Percentiles rank a stretch among this genome's conserved stretches.
These are phyloP conservation scores for Anisogramma anomala DNA, from an alignment of 2,329 filamentous ascomycete species.

Conservation along the genomic window DNA sequence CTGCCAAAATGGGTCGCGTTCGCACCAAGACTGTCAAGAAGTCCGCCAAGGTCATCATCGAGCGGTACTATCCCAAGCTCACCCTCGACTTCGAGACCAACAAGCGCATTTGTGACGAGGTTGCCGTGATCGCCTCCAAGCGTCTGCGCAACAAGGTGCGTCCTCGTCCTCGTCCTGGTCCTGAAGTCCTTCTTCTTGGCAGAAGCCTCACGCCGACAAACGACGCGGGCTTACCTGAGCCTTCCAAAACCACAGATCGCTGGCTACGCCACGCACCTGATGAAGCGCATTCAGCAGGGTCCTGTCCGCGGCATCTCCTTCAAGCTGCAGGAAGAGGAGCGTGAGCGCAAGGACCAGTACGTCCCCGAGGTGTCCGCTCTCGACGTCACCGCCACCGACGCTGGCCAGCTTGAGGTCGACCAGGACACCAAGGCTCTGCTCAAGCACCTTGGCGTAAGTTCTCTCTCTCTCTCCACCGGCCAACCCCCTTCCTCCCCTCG, in stretches of 20 bases:
- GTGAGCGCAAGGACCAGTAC: constrained; percentile 99
- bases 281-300: constrained; percentile 99
- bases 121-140: constrained; percentile 98
- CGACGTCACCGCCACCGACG: constrained; percentile 90
- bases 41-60: constrained; percentile 98
- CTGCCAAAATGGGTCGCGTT: constrained; percentile 59
- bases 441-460: constrained; percentile 95
- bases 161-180: too few relatives aligned
- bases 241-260: constrained; percentile 55
- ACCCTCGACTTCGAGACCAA: constrained; percentile 99
- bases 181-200: background rate
- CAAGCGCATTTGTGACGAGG: constrained; percentile 99
- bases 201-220: too few relatives aligned
- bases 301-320: constrained; percentile 99
- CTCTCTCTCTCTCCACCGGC: background rate
- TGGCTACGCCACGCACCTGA: constrained; percentile 95
- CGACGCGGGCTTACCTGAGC: too few relatives aligned
- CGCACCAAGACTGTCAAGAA: constrained; percentile 61
- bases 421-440: constrained; percentile 97
- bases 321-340: constrained; percentile 99
- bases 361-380: constrained; percentile 97
- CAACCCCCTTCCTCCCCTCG: background rate
- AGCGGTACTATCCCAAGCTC: constrained; percentile 94
- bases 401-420: constrained; percentile 88
- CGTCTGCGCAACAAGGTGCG: constrained; percentile 95